Evolutionary conservation across 306 rosid genomes (phyloP).

Genomic region (Fragaria vesca): DNA sequence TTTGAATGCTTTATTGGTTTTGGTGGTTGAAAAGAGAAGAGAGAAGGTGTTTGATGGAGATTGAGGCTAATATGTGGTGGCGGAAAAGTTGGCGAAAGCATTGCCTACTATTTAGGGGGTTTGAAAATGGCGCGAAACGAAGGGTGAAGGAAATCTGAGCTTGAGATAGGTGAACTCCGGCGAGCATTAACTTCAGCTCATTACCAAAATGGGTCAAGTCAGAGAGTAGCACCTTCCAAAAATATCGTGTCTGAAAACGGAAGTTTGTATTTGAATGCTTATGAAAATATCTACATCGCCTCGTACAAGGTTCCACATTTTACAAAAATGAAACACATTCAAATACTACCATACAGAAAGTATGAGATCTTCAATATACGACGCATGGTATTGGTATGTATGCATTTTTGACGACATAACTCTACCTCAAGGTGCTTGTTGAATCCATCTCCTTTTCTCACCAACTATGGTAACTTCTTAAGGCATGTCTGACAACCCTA

Average conservation of each 20-base stretch:
- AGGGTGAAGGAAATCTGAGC: background rate
- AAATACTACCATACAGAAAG: no score
- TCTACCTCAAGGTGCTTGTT: no score
- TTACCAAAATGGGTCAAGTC: background rate
- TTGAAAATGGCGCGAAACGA: conserved; percentile 18
- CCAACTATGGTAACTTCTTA: no score
- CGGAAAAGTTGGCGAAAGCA: conserved; percentile 38
- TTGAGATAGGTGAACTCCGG: background rate
- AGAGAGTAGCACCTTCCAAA: background rate
- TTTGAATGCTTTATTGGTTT: conserved; percentile 17
- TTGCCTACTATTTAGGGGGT: conserved; percentile 19
- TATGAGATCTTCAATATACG: no score
- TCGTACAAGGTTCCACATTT: background rate
- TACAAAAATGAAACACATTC: no score
- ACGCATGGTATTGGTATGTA: no score
- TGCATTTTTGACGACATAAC: no score
- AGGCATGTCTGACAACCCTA: no score
- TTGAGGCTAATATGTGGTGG: conserved; percentile 22
- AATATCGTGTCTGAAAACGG: background rate
- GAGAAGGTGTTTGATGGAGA: conserved; percentile 28
- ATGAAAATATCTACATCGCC: background rate
- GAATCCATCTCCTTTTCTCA: no score
- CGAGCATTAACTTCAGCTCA: background rate
- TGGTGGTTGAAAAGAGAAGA: conserved; percentile 18
- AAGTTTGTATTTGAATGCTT: background rate